Base-by-base conservation (phyloP, 139 green algal species). In the Closterium sp. region DNA sequence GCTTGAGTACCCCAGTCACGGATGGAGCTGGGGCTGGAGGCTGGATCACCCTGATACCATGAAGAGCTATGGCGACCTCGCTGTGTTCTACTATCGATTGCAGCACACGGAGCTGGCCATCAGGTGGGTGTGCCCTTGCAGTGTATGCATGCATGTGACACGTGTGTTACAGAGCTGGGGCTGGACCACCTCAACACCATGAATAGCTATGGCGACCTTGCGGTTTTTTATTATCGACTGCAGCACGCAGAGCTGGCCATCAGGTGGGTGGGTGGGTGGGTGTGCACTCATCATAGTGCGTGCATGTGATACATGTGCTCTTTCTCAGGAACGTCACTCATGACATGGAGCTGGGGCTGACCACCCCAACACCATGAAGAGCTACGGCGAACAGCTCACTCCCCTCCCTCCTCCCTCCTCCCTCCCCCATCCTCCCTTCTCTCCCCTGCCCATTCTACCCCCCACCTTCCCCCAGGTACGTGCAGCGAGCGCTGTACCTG, bases 151-250 rank as follows among this genome's bases (percentile, higher is more conserved):
- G n/a, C n/a, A n/a, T n/a, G n/a, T n/a, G n/a, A n/a, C n/a, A n/a
- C n/a, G n/a, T n/a, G n/a, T n/a, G n/a, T n/a, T n/a, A n/a, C n/a
- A n/a, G n/a, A n/a, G n/a, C n/a, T 13, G 7, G 94, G 94, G 28
- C 91, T 96, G 73, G 94, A 96, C 91, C 94, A 96, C 70, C 94
- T 93, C 9, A 93, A 96, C 88, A 96, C 94, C 32, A 94, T 96
- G n/a, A n/a, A n/a, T n/a, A n/a, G n/a, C n/a, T n/a, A 13, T 62
- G 42, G 42, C 5, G 42, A 62, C 42, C 42, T 62, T 5, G 42
- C 42, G 5, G 42, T 62, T 7, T 62, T 62, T 34, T 95, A 96
- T 73, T 96, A 95, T 84, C 94, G 94, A 2, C 45, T 95, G 31
- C 93, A 95, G 89, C 86, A 94, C 89, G 92, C 91, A 30, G 86